phyloP scores from a whole-genome alignment of 805 yeast species.

The Zygosaccharomyces bailii region DNA sequence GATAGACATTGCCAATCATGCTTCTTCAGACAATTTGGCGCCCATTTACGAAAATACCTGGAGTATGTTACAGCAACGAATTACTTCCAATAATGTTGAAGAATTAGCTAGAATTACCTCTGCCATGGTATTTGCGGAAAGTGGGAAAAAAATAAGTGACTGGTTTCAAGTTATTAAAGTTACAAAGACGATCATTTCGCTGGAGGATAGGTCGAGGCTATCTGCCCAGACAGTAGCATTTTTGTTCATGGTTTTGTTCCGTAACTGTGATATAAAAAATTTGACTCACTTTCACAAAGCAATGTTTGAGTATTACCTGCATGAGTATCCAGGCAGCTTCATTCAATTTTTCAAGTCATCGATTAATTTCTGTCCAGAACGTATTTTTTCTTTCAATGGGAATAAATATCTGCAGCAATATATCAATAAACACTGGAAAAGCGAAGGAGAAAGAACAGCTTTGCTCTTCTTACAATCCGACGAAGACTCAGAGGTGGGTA shows the following conservation, averaged over 20 bases:
- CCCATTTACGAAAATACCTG: constrained; percentile 42
- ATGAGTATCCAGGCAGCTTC: constrained; percentile 44
- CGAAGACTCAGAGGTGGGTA: constrained; percentile 31
- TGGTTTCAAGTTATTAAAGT: constrained; percentile 41
- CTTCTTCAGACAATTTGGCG: constrained; percentile 45
- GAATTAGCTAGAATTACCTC: constrained; percentile 42
- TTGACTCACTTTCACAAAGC: constrained; percentile 47
- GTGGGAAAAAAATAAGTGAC: constrained; percentile 58
- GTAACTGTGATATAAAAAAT: constrained; percentile 51
- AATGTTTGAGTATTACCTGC: constrained; percentile 41
- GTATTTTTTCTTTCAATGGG: constrained; percentile 42
- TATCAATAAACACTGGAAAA: constrained; percentile 43
- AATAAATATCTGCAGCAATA: constrained; percentile 46
- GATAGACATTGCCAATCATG: constrained; percentile 51
- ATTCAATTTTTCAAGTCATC: constrained; percentile 41
- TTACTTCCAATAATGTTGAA: constrained; percentile 24
- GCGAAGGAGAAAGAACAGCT: constrained; percentile 37
- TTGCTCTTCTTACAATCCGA: constrained; percentile 41
- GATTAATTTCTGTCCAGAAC: constrained; percentile 42
- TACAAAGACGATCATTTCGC: constrained; percentile 15
- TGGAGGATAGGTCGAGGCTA: constrained; percentile 10
- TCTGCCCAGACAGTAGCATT: constrained; percentile 39
- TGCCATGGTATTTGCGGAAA: constrained; percentile 59
- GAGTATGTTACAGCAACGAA: constrained; percentile 20
- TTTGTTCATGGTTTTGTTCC: constrained; percentile 47